These are phyloP conservation scores for Schwanniomyces occidentalis DNA, from an alignment of 805 yeast species.

Conservation along the genomic window DNA sequence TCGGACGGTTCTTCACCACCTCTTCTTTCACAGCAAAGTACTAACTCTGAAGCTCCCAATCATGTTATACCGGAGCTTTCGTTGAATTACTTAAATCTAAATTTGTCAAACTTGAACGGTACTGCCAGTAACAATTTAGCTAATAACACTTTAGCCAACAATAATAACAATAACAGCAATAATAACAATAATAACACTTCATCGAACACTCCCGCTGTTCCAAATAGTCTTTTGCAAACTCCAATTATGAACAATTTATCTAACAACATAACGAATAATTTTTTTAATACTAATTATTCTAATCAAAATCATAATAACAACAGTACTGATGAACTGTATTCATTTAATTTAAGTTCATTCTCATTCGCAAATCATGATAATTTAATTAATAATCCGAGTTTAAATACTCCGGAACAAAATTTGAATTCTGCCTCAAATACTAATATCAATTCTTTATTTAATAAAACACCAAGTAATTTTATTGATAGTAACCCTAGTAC, in stretches of 20 bases:
- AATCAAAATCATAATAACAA: constrained; percentile 2
- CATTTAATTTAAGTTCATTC: constrained; percentile 37
- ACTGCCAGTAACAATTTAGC: constrained; percentile 1
- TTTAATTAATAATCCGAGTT: background rate
- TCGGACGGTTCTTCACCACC: too few relatives aligned
- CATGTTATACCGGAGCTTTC: constrained; percentile 11
- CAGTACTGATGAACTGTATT: constrained; percentile 27
- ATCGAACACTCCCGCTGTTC: background rate
- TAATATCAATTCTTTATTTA: background rate
- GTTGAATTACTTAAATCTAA: constrained; percentile 11
- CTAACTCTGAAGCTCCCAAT: too few relatives aligned
- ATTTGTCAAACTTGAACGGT: constrained; percentile 3
- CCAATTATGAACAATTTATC: constrained; percentile 28
- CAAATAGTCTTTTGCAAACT: constrained; percentile 20
- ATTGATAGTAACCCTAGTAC: background rate
- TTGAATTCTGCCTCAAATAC: too few relatives aligned
- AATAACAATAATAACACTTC: background rate
- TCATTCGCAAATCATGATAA: constrained; percentile 24
- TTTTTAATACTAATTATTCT: constrained; percentile 30
- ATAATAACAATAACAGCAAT: background rate
- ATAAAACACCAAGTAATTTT: constrained; percentile 1
- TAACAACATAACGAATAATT: constrained; percentile 38
- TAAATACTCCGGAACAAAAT: too few relatives aligned
- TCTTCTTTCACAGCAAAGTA: too few relatives aligned
- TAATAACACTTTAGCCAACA: background rate